Conservation (phyloP, 2,329 filamentous ascomycete species). For the Fusarium kyushuense region DNA sequence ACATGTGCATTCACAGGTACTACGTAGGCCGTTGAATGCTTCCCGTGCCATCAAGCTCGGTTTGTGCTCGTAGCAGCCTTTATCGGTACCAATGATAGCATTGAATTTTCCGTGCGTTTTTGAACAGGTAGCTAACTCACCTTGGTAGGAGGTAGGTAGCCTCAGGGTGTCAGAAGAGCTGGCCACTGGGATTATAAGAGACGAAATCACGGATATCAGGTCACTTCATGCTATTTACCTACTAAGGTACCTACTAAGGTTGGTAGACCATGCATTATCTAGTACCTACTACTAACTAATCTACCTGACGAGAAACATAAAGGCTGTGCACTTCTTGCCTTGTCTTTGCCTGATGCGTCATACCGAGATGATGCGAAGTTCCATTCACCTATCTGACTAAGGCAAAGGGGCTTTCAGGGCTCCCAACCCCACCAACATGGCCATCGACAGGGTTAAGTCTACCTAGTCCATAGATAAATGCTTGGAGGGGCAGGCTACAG, state of each 20-base stretch:
- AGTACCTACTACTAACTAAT: too few species aligned
- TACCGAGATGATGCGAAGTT: slow-evolving; percentile 7
- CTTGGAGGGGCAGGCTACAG: slow-evolving; percentile 1
- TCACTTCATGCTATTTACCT: too few species aligned
- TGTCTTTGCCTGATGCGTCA: slow-evolving; percentile 26
- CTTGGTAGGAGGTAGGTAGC: background rate
- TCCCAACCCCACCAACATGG: slow-evolving; percentile 38
- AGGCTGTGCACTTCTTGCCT: background rate
- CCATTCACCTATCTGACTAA: background rate
- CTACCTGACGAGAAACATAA: background rate
- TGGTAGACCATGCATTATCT: too few species aligned
- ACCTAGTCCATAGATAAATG: too few species aligned
- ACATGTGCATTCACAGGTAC: slow-evolving; percentile 9
- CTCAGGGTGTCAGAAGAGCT: too few species aligned
- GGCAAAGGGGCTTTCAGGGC: slow-evolving; percentile 31
- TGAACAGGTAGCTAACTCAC: too few species aligned
- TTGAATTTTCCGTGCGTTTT: background rate
- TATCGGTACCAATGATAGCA: background rate
- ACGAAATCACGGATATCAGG: too few species aligned
- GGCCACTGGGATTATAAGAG: too few species aligned
- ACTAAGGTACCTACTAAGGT: too few species aligned
- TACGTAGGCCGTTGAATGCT: slow-evolving; percentile 3
- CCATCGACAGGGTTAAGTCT: too few species aligned
- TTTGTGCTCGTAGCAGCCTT: background rate
- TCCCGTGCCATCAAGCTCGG: background rate